Evolutionary conservation across 768 basidiomycete genomes (phyloP), one percentile per base, ranked within the genome.

Genomic region (Lentinus tigrinus): DNA sequence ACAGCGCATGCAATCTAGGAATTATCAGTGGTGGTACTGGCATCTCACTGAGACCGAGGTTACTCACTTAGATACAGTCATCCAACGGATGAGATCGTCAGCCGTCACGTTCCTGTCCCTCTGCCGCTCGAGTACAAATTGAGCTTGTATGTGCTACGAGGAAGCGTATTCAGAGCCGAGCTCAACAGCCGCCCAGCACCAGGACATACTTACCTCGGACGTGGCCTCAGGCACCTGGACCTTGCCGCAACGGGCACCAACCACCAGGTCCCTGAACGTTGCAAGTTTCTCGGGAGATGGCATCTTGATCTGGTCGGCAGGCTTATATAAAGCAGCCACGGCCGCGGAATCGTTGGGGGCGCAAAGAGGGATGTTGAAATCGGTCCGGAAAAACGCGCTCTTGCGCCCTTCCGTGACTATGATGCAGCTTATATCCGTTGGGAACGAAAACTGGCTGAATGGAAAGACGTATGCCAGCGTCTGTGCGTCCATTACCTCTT

Each of bases 311-410:
- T 73, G 63, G 16, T 78, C 73, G 16, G 65, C 65, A 1, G 73
- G 52, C 66, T 81, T 84, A 71, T 91, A 90, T 19, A 90, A 64
- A 24, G 66, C 63, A 4, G 72, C 64, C 21, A 67, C 55, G 14
- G 56, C 23, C n/a, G 65, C 27, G 24, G 38, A 52, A 47, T 23
- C 48, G 3, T 60, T 48, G 5, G 39, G 36, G 3, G 70, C 70
- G 58, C 72, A 70, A 27, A 91, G 70, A 1, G 85, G 81, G 1
- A 90, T 56, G 50, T 74, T 80, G 21, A 85, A 58, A 60, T 81
- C 77, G 2, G 89, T 89, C 88, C 84, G 78, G 69, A 91, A 88
- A 66, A 94, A 86, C 2, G 86, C 75, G 63, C 88, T 91, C 70
- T 83, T 85, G 58, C 76, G 76, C 28, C 91, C 89, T 57, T 86